A percentile compares a stretch with the other conserved stretches of the same genome.
phyloP scores from a whole-genome alignment of 306 rosid species.

The Glycyrrhiza uralensis region DNA sequence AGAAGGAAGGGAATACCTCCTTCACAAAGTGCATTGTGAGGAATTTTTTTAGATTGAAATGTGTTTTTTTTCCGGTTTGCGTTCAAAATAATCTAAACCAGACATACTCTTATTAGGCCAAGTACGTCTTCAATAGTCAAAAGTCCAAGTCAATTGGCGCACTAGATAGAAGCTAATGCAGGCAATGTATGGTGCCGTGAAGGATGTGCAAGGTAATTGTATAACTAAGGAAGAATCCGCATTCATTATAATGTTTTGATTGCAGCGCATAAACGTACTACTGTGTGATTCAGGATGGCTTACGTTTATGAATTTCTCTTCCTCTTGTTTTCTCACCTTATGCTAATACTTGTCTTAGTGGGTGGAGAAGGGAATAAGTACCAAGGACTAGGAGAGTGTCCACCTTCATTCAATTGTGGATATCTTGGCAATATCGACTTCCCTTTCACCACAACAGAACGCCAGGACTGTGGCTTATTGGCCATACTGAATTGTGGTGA shows the following conservation, averaged over 20 bases:
- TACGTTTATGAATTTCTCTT: background rate
- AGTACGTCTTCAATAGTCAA: background rate
- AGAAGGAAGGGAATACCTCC: too few relatives aligned
- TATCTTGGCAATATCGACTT: conserved; percentile 10
- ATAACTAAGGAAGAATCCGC: background rate
- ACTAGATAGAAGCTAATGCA: background rate
- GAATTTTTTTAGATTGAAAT: too few relatives aligned
- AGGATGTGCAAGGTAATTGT: too few relatives aligned
- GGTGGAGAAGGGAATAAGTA: background rate
- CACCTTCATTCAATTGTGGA: conserved; percentile 32
- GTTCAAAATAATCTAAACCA: too few relatives aligned
- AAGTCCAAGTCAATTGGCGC: background rate
- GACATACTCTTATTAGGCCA: too few relatives aligned
- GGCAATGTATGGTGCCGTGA: background rate
- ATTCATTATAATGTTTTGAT: background rate
- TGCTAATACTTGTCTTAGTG: background rate
- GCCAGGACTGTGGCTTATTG: conserved; percentile 35
- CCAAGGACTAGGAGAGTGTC: background rate
- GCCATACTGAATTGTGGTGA: conserved; percentile 12
- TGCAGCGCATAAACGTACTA: background rate
- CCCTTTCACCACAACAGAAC: conserved; percentile 26
- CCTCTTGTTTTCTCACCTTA: conserved; percentile 5
- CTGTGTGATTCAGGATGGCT: conserved; percentile 1
- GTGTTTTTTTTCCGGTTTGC: too few relatives aligned
- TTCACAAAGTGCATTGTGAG: too few relatives aligned